These are phyloP conservation scores for Cryptosporidium meleagridis DNA, from an alignment of 169 alveolate genomes.

Conservation along the genomic window DNA sequence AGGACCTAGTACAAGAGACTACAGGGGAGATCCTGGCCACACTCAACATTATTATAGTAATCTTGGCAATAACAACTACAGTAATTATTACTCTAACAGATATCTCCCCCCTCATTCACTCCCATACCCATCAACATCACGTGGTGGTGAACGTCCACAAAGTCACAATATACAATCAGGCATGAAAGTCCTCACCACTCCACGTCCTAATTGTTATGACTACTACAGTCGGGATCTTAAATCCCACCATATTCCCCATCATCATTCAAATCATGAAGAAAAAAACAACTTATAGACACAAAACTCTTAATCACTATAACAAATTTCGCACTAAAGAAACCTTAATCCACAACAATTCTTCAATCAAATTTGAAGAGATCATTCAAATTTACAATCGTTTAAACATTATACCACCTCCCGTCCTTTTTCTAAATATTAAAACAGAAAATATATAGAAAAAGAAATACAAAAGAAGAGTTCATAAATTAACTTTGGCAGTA, in stretches of 20 bases:
- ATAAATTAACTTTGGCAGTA: slow-evolving; percentile 40
- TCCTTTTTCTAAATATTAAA: background rate
- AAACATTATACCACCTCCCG: background rate
- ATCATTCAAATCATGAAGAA: background rate
- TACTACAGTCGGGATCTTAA: background rate
- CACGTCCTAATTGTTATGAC: background rate
- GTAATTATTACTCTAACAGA: background rate
- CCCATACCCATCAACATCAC: background rate
- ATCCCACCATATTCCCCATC: background rate
- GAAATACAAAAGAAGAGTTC: background rate
- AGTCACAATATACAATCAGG: background rate
- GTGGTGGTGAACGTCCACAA: background rate
- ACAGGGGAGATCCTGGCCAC: background rate
- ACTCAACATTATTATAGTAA: background rate
- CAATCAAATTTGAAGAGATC: too few relatives aligned
- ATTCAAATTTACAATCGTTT: too few relatives aligned
- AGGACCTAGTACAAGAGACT: background rate
- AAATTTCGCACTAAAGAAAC: too few relatives aligned
- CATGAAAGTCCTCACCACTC: background rate
- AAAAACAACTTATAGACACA: background rate
- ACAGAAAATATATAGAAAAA: slow-evolving; percentile 19
- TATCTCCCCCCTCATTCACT: background rate
- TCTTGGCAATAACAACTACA: too few relatives aligned
- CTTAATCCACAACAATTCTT: too few relatives aligned
- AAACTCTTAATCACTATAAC: background rate